These are phyloP conservation scores for Yarrowia sp. DNA, from an alignment of 805 yeast species.

Conservation along the genomic window DNA sequence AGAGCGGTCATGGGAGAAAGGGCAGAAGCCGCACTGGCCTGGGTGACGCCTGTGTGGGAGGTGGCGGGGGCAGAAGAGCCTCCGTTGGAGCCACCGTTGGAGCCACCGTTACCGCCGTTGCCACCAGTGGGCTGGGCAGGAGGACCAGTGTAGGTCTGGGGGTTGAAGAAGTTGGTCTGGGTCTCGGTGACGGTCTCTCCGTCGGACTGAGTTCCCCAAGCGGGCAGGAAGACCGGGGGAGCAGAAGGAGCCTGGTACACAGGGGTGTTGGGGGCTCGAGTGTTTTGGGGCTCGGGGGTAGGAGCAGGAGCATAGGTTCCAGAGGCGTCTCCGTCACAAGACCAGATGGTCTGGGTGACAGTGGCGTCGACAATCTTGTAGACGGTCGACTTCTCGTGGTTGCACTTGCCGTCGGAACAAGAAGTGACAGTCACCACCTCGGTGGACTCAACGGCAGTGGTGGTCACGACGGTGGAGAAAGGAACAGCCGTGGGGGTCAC, in stretches of 20 bases:
- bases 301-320: constrained; percentile 5
- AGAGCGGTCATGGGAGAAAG: constrained; percentile 4
- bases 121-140: constrained; percentile 7
- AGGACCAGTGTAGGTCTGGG: constrained; percentile 18
- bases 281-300: neutral
- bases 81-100: neutral
- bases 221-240: constrained; percentile 24
- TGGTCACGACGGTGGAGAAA: neutral
- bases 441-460: constrained; percentile 14
- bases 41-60: neutral
- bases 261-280: constrained; percentile 4
- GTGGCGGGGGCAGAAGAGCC: neutral
- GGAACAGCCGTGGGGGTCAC: constrained; percentile 20
- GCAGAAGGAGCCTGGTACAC: constrained; percentile 25
- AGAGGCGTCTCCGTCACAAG: constrained; percentile 5
- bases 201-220: constrained; percentile 18
- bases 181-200: constrained; percentile 17
- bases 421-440: constrained; percentile 9
- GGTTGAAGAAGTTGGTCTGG: constrained; percentile 17
- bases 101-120: neutral
- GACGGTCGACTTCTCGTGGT: constrained; percentile 3
- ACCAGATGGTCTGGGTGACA: constrained; percentile 15
- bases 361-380: constrained; percentile 16
- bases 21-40: constrained; percentile 6
- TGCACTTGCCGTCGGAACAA: constrained; percentile 12